Conservation (phyloP, 352 stramenopile genomes). For the Phytophthora pistaciae region DNA sequence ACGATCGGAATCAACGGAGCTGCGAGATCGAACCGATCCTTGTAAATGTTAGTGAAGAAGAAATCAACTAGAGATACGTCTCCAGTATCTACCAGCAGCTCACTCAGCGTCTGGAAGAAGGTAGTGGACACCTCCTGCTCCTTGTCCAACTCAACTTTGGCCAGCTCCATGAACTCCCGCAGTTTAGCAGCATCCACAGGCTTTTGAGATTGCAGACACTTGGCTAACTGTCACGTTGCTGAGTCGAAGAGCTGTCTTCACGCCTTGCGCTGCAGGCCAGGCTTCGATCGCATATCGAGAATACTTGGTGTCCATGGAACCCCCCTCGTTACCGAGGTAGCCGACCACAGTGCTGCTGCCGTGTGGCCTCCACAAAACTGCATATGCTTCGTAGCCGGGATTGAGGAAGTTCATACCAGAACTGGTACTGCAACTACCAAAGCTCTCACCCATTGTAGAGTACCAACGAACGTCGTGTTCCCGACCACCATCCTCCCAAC, state of each 20-base stretch:
- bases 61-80: background rate
- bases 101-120: background rate
- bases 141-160: background rate
- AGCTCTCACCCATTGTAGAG: background rate
- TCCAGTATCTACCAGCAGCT: background rate
- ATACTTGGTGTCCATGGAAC: background rate
- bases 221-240: background rate
- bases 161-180: background rate
- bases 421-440: background rate
- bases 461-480: background rate
- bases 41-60: background rate
- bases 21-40: background rate
- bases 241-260: background rate
- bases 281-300: background rate
- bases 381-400: background rate
- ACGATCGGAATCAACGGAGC: background rate
- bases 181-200: background rate
- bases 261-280: background rate
- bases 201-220: background rate
- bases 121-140: too few relatives aligned
- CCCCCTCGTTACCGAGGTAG: constrained; percentile 6
- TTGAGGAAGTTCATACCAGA: constrained; percentile 5
- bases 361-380: background rate
- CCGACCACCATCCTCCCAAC: background rate
- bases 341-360: background rate